phyloP scores from a whole-genome alignment of 2,329 filamentous ascomycete species.

The Xylaria sp. region DNA sequence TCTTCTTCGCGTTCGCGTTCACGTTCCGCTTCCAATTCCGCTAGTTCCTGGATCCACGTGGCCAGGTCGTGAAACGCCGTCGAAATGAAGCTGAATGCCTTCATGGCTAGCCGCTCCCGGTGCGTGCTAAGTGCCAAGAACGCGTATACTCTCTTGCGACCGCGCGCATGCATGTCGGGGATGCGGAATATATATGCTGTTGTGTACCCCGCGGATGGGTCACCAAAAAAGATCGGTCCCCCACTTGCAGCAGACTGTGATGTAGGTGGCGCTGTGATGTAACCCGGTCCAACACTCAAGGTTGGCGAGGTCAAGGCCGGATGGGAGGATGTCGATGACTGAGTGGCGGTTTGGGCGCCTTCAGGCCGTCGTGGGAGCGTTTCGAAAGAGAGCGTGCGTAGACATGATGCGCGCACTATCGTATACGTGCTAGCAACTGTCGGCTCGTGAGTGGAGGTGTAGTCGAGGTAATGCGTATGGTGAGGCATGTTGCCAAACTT shows the following conservation, averaged over 20 bases:
- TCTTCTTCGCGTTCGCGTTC: conserved; percentile 40
- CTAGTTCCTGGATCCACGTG: conserved; percentile 59
- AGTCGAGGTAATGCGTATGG: conserved; percentile 62
- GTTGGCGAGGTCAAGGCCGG: conserved; percentile 39
- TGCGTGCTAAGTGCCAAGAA: conserved; percentile 62
- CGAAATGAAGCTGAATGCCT: conserved; percentile 58
- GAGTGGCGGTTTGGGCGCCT: conserved; percentile 27
- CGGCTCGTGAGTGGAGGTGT: conserved; percentile 63
- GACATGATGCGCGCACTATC: conserved; percentile 60
- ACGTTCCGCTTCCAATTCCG: conserved; percentile 57
- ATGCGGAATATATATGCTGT: conserved; percentile 68
- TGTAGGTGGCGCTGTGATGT: conserved; percentile 49
- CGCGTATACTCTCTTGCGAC: conserved; percentile 64
- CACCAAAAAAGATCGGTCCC: conserved; percentile 64
- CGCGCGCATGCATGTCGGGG: conserved; percentile 60
- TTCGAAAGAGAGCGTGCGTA: conserved; percentile 62
- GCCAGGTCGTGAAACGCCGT: conserved; percentile 59
- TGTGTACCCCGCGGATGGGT: conserved; percentile 59
- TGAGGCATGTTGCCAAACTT: conserved; percentile 39
- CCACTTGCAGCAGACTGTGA: conserved; percentile 49
- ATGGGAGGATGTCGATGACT: conserved; percentile 31
- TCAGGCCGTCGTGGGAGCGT: conserved; percentile 54
- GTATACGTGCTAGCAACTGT: conserved; percentile 57
- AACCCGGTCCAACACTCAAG: conserved; percentile 37
- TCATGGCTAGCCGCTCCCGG: conserved; percentile 60